Evolutionary conservation across 2,329 filamentous ascomycete genomes (phyloP), one percentile per base, ranked within the genome.

Genomic region (Cryphonectria parasitica): DNA sequence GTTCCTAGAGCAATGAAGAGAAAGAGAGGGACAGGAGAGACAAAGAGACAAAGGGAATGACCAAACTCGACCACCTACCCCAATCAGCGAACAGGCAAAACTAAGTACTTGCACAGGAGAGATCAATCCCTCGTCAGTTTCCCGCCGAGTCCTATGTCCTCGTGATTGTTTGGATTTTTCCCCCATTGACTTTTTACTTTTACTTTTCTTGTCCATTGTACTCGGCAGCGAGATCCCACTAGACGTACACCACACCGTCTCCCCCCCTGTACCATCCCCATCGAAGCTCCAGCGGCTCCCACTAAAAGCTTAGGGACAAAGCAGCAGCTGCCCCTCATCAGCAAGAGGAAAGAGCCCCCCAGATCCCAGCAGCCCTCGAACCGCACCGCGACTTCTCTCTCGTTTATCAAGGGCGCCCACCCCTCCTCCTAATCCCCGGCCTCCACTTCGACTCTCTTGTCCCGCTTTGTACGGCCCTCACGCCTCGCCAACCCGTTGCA

Each of bases 401-500:
- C 56, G 39, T 41, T 65, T 60, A 58, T 36, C 41, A 36, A 65
- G 45, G 45, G 45, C 45, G 45, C 45, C 45, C 45, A 49, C 45
- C 45, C 45, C 19, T 7, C 11, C 45, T 19, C 45, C 19, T 6
- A 15, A n/a, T 49, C 64, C 60, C 60, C 68, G 36, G 66, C 66
- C 68, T 63, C 68, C 68, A 66, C 68, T 56, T 45, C 15, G 61
- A 61, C 10, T 56, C 22, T 19, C 36, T 34, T 15, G 36, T 63
- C 60, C 62, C 69, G 52, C 65, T 66, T 64, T 64, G 66, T 45
- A 45, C 43, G 43, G 43, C 66, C 66, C 17, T 61, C 62, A 41
- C 62, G 63, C 66, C 71, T 72, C 63, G 45, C 62, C 69, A 63
- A 72, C 69, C 71, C 71, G 71, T 61, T 56, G 71, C 71, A 72